Base-by-base conservation (phyloP, 2,329 filamentous ascomycete genomes). In the Xylariaceae sp. region DNA sequence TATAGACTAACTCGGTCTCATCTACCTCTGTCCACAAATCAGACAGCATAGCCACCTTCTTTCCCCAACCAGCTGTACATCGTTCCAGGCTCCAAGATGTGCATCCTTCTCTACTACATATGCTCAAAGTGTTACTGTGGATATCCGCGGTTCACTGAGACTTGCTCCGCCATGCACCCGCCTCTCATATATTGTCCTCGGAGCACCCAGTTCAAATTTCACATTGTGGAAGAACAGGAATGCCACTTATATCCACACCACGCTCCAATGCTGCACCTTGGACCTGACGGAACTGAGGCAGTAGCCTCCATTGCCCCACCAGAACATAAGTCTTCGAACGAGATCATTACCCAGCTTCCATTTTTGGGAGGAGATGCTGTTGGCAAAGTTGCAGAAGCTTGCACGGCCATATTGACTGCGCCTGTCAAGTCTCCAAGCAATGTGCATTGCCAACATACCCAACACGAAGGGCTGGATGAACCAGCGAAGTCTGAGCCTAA, bases 81-180 rank as follows among this genome's bases (percentile, higher is more conserved):
- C n/a, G n/a, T n/a, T n/a, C n/a, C n/a, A n/a, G 11, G 6, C 16
- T 6, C 18, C 41, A 41, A 27, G 10, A 59, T 61, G 58, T 61
- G 58, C 16, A 20, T 30, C 9, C 16, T 61, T 4, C 23, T 45
- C 7, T 61, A 61, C 20, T 36, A 50, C n/a, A 59, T 61, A 29
- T 61, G 58, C 41, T 20, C 41, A 1, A 45, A 35, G 21, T 61
- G 58, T 24, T 57, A 53, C 50, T 45, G 42, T 26, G 58, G 58
- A 10, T 50, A 53, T 24, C 49, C 55, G 9, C 33, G 41, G 15
- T 37, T 16, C 21, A 57, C 44, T 6, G 42, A 55, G 16, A 18
- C 9, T 4, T 61, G 53, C 16, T 13, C 18, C 9, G 36, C 8
- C 15, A 55, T 55, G 47, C 51, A 53, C 6, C 56, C 59, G 0